These are phyloP conservation scores for Claviceps africana DNA, from an alignment of 2,329 filamentous ascomycete genomes.

Conservation along the genomic window DNA sequence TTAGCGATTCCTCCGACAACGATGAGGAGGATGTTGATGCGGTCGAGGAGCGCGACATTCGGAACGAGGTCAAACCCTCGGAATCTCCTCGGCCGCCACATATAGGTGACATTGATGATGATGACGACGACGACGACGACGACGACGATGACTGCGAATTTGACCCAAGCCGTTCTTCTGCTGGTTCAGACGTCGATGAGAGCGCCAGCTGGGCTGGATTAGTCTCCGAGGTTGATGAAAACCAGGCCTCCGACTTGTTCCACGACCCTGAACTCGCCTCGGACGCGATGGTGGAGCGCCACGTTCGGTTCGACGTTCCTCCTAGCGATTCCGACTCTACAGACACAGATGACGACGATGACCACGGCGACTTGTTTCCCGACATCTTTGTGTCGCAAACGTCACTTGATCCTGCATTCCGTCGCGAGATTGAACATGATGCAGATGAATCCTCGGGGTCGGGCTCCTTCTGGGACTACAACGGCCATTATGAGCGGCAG, in stretches of 20 bases:
- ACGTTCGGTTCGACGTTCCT: conserved; percentile 61
- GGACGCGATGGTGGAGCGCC: conserved; percentile 35
- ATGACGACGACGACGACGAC: conserved; percentile 16
- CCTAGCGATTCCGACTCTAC: conserved; percentile 54
- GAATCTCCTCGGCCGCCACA: conserved; percentile 37
- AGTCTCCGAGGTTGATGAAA: conserved; percentile 32
- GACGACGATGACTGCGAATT: conserved; percentile 26
- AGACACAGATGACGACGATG: conserved; percentile 48
- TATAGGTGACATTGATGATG: conserved; percentile 7
- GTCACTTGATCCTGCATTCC: conserved; percentile 56
- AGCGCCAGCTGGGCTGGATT: conserved; percentile 42
- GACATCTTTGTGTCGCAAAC: conserved; percentile 69
- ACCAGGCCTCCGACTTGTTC: conserved; percentile 27
- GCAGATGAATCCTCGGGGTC: conserved; percentile 43
- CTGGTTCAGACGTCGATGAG: conserved; percentile 28
- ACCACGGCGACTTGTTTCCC: conserved; percentile 53
- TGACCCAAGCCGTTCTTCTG: conserved; percentile 21
- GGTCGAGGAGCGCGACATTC: conserved; percentile 64
- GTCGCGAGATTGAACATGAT: conserved; percentile 59
- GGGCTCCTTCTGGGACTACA: conserved; percentile 50
- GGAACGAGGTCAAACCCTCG: conserved; percentile 30
- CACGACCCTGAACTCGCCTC: conserved; percentile 27
- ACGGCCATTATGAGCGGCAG: conserved; percentile 28
- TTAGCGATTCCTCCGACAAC: conserved; percentile 63
- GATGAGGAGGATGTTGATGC: conserved; percentile 67